Evolutionary conservation across 176 grass and related monocot genomes (phyloP).

Genomic region (Avena insularis): DNA sequence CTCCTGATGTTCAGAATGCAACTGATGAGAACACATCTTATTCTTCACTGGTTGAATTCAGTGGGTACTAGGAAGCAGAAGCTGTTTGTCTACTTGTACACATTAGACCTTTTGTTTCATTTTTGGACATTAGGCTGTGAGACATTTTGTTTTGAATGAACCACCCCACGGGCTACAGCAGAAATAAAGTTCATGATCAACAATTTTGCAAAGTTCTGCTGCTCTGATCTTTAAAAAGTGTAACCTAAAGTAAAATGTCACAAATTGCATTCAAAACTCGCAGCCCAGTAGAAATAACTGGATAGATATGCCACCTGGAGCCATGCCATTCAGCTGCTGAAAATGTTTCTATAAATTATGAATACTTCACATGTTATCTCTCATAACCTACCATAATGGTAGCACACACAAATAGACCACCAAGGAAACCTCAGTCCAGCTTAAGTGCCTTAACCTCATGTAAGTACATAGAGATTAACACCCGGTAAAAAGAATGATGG

Average conservation of each 20-base stretch:
- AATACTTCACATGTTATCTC: background rate
- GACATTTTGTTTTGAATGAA: background rate
- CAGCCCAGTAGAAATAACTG: background rate
- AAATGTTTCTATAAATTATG: background rate
- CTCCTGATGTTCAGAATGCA: background rate
- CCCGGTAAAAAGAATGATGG: background rate
- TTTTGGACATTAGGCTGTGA: background rate
- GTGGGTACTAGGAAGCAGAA: conserved; percentile 61
- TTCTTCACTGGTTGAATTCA: conserved; percentile 89
- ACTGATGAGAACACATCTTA: conserved; percentile 90
- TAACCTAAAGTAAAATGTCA: background rate
- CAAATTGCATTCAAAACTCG: background rate
- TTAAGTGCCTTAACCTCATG: background rate
- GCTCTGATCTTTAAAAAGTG: background rate
- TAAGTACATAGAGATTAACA: conserved; percentile 3
- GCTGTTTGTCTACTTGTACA: background rate
- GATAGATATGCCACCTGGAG: background rate
- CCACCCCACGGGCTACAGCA: background rate
- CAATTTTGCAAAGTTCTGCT: background rate
- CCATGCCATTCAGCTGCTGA: background rate
- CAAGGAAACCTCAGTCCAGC: background rate
- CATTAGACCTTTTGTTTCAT: background rate
- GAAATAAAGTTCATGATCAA: background rate
- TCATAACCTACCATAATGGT: background rate
- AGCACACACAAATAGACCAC: background rate